phyloP scores from a whole-genome alignment of 306 rosid species.

The Neltuma alba region DNA sequence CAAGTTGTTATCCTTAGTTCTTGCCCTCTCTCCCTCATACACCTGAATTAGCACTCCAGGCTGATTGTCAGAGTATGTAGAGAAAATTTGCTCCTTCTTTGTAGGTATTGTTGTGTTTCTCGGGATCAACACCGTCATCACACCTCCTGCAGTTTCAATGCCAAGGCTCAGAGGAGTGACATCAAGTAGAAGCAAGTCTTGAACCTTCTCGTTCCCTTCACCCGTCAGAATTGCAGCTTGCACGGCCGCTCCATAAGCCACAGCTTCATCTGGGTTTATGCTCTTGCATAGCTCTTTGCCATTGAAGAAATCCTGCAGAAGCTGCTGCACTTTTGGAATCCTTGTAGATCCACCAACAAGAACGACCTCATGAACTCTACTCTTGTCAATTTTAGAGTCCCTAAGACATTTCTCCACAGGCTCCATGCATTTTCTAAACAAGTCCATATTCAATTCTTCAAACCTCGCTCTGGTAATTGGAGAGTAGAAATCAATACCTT shows the following conservation, averaged over 20 bases:
- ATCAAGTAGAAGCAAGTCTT: background rate
- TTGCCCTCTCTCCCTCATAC: background rate
- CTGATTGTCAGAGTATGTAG: background rate
- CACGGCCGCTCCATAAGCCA: background rate
- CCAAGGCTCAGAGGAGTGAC: background rate
- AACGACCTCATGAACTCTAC: background rate
- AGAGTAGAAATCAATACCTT: too few species aligned
- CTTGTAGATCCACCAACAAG: background rate
- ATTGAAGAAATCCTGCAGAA: background rate
- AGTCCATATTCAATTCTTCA: too few species aligned
- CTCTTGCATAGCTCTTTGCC: background rate
- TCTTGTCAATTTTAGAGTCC: too few species aligned
- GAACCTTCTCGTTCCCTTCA: background rate
- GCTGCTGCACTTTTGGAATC: background rate
- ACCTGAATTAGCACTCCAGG: background rate
- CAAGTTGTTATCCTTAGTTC: background rate
- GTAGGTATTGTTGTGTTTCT: background rate
- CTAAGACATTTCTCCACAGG: too few species aligned
- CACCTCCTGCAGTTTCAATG: background rate
- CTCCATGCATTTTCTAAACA: too few species aligned
- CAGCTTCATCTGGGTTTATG: background rate
- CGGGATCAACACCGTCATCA: background rate
- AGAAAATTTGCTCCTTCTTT: background rate
- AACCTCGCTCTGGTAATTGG: too few species aligned
- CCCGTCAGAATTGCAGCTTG: background rate